phyloP scores from a whole-genome alignment of 2,329 filamentous ascomycete genomes.

The Fusarium sp. region DNA sequence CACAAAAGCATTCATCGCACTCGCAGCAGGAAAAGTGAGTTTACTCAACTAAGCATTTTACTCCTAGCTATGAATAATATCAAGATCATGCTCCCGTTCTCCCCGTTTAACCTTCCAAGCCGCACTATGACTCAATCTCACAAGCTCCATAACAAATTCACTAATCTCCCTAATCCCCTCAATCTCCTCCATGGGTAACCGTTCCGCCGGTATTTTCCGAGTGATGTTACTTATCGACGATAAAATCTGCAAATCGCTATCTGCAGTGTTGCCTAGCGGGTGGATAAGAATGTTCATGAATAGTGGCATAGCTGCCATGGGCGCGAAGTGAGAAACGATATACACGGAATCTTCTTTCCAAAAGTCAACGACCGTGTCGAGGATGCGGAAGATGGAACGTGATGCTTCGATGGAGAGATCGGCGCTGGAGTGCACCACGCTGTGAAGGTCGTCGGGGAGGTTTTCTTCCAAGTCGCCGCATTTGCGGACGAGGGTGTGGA shows the following conservation, averaged over 20 bases:
- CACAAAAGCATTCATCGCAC: conserved; percentile 38
- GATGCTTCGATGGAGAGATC: conserved; percentile 38
- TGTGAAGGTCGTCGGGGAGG: conserved; percentile 34
- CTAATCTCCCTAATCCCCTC: conserved; percentile 38
- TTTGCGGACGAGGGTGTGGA: conserved; percentile 33
- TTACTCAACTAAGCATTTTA: conserved; percentile 48
- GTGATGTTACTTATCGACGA: conserved; percentile 37
- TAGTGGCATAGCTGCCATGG: conserved; percentile 35
- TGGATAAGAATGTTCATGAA: conserved; percentile 40
- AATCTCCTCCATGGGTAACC: conserved; percentile 36
- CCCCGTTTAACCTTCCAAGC: conserved; percentile 36
- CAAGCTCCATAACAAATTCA: conserved; percentile 39
- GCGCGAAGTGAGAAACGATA: conserved; percentile 36
- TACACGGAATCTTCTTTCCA: conserved; percentile 36
- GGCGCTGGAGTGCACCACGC: conserved; percentile 30
- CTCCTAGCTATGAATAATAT: conserved; percentile 25
- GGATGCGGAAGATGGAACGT: conserved; percentile 32
- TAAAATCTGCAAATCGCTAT: conserved; percentile 32
- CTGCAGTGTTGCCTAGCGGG: conserved; percentile 28
- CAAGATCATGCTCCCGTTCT: conserved; percentile 35
- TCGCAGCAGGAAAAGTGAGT: conserved; percentile 55
- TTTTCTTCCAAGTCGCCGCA: conserved; percentile 34
- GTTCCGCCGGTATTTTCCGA: conserved; percentile 28
- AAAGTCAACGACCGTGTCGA: conserved; percentile 30
- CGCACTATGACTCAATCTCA: conserved; percentile 35